Percentiles rank a stretch among this genome's conserved stretches.
phyloP scores from a whole-genome alignment of 768 basidiomycete species.

The Lentinula edodes region DNA sequence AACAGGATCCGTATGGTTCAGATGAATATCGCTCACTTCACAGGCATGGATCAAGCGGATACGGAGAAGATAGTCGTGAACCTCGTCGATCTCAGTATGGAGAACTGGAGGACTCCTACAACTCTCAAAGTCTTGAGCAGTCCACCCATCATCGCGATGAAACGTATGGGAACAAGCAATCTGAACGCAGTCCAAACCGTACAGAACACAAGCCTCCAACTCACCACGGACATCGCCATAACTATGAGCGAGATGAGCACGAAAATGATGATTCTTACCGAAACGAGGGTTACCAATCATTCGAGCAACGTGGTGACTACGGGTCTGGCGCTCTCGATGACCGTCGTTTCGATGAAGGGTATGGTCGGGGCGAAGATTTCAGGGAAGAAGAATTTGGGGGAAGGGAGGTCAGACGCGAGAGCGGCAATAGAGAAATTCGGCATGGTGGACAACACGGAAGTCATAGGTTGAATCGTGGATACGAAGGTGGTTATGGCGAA shows the following conservation, averaged over 20 bases:
- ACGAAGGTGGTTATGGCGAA: slow-evolving; percentile 11
- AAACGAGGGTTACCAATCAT: not conserved
- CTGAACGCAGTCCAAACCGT: not conserved
- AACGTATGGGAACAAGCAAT: too few relatives aligned
- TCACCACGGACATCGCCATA: not conserved
- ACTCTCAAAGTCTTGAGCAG: not conserved
- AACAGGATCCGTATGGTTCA: not conserved
- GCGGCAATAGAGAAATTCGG: slow-evolving; percentile 2
- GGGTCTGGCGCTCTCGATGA: not conserved
- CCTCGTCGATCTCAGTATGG: not conserved
- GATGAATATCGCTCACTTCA: too few relatives aligned
- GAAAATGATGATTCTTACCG: not conserved
- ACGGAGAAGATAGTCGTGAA: not conserved
- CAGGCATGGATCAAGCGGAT: not conserved
- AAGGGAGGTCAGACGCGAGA: not conserved
- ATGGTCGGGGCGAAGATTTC: slow-evolving; percentile 8
- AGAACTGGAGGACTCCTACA: not conserved
- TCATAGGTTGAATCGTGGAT: slow-evolving; percentile 8
- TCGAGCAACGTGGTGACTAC: slow-evolving; percentile 7
- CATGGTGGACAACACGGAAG: not conserved
- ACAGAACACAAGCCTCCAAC: not conserved
- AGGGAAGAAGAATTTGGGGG: slow-evolving; percentile 14
- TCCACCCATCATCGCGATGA: not conserved
- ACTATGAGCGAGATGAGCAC: not conserved
- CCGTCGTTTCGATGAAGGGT: slow-evolving; percentile 9